Evolutionary conservation across 805 yeast genomes (phyloP), one percentile per base, ranked within the genome.

Genomic region (Saturnispora serradocipensis): DNA sequence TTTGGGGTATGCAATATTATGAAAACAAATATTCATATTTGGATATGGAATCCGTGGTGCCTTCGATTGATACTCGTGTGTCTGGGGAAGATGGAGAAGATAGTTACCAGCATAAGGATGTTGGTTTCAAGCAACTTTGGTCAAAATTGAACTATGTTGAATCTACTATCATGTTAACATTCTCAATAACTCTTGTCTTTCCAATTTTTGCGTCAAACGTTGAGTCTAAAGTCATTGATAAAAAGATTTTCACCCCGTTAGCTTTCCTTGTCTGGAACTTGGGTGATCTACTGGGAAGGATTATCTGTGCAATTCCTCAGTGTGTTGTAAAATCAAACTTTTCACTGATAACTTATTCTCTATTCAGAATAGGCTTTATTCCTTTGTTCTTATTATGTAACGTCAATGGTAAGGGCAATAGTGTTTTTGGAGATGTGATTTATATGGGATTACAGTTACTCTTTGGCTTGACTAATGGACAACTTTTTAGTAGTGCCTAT

Each of bases 381-480:
- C 96, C 95, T 1, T 66, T 86, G 32, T 84, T 89, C 58, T 69
- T 87, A 58, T 67, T 81, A 22, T 86, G 90, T 67, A 85, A 86
- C 61, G 62, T 81, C 34, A 61, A 66, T 25, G 70, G 72, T 11
- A 48, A 45, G 1, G 75, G 77, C 2, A 20, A 18, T 3, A 30
- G 28, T 39, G 45, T 51, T 8, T 64, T 71, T 42, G 79, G 86
- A 3, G 97, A 89, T 61, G 16, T 76, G 6, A 70, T 82, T 66
- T 91, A 93, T 66, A 66, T 88, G 46, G 10, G 76, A 2, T 62
- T 87, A 38, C 97, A 89, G 66, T 78, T 88, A 50, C 46, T 78
- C 4, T 93, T 88, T 70, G 99, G 99, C 0, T 59, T 88, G 43
- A 81, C 96, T 4, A 89, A 87, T 61, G 99, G 99, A 2, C 96